phyloP scores from a whole-genome alignment of 441 rosid species.

The Metrosideros polymorpha region DNA sequence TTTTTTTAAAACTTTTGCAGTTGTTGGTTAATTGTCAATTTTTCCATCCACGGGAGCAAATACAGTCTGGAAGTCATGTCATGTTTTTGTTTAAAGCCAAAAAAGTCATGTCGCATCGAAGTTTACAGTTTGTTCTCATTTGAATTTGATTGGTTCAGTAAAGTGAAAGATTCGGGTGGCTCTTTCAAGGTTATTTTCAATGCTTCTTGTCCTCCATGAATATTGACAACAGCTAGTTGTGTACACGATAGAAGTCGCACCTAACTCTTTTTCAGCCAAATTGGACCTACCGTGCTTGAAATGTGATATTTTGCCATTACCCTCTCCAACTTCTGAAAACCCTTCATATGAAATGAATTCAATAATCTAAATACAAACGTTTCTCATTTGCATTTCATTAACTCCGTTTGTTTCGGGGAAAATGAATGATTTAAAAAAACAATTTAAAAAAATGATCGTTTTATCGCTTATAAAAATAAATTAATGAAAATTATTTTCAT shows the following conservation, averaged over 20 bases:
- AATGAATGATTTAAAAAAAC: background rate
- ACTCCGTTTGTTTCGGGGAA: accelerated
- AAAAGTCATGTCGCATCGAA: background rate
- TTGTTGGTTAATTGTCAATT: background rate
- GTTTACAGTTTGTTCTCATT: background rate
- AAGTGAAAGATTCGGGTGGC: background rate
- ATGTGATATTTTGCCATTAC: background rate
- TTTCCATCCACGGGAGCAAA: background rate
- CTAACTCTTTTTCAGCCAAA: background rate
- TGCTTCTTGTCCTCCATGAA: background rate
- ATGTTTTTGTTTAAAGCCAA: background rate
- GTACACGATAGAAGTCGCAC: background rate
- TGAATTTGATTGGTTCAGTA: background rate
- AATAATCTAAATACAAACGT: background rate
- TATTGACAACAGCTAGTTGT: background rate
- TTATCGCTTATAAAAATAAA: background rate
- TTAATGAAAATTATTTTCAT: background rate
- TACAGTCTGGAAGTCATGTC: background rate
- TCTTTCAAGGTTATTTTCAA: background rate
- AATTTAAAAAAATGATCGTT: background rate
- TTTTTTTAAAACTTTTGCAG: background rate
- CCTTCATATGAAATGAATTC: background rate
- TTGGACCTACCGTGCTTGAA: background rate
- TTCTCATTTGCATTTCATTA: background rate
- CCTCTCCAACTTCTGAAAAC: background rate